A percentile compares a stretch with the other conserved stretches of the same genome.
Evolutionary conservation across 495 filamentous ascomycete species (phyloP).

Genomic region (Xylaria castorea): DNA sequence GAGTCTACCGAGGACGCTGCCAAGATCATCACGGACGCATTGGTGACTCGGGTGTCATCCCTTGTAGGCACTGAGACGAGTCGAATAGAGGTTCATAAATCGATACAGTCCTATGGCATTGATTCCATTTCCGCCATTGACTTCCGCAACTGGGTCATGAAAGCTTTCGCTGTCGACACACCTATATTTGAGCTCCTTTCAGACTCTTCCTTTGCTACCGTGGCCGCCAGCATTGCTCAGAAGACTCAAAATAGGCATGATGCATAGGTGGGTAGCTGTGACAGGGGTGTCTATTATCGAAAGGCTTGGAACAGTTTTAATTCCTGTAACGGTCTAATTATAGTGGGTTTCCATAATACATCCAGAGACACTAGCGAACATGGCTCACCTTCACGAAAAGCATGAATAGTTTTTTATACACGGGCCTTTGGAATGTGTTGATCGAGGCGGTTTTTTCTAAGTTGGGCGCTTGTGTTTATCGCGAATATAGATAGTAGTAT

Average conservation of each 20-base stretch:
- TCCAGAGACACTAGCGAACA: not conserved
- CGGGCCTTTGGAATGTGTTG: not conserved
- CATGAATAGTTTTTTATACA: not conserved
- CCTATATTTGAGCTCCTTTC: constrained; percentile 41
- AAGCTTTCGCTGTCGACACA: constrained; percentile 40
- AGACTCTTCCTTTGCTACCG: constrained; percentile 21
- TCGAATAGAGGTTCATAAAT: constrained; percentile 35
- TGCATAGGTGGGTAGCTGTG: not conserved
- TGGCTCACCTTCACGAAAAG: not conserved
- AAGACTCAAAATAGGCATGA: not conserved
- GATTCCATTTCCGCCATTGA: constrained; percentile 51
- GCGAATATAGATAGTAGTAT: too few relatives aligned
- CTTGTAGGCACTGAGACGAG: constrained; percentile 24
- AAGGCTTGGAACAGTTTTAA: not conserved
- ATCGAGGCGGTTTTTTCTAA: not conserved
- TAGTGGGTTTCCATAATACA: not conserved
- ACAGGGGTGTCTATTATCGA: not conserved
- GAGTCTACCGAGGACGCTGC: constrained; percentile 15
- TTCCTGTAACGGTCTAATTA: not conserved
- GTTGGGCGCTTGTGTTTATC: not conserved
- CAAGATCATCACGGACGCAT: constrained; percentile 15
- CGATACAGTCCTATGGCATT: constrained; percentile 44
- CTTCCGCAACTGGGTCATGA: constrained; percentile 48
- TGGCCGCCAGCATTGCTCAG: not conserved
- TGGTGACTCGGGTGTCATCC: constrained; percentile 7